Base-by-base conservation (phyloP, 441 rosid genomes). In the Euphorbia corollata region DNA sequence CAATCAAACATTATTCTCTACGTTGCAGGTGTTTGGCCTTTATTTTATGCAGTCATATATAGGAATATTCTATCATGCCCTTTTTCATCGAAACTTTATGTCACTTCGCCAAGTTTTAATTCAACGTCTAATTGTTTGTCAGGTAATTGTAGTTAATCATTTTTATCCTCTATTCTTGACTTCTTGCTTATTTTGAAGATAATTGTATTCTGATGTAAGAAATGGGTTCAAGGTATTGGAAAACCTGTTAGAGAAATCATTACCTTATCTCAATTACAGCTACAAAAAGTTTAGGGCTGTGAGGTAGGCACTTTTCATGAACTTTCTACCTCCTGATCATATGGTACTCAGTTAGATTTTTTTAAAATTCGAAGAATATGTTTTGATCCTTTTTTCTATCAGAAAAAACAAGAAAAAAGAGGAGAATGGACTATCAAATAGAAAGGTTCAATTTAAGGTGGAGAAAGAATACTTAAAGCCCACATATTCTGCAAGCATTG, bases 31-130 rank as follows among this genome's bases (percentile, higher is more conserved):
- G 47, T 93, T 93, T 59, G 97, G 99, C 71, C 87, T 93, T 59
- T 93, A 90, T 69, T 93, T 93, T 79, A 93, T 93, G 97, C 99
- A 90, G 79, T 77, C 97, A 11, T 93, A 89, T 74, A 91, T 93
- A 27, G 95, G 99, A 59, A 78, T 91, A 78, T 93, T 93, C 83
- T 93, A 93, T 74, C 99, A 93, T 22, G 97, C 86, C 60, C 90
- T 89, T 64, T 69, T 91, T 54, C 96, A 91, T 71, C 92, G 95
- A 61, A 87, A 89, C 83, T 83, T 93, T 65, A 75, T 11, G 83
- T 83, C 96, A 57, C 99, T 93, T 77, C 91, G 95, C 66, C 87
- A 89, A 83, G 81, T 89, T 71, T 73, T 91, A 79, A 77, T 89
- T 71, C 95, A 91, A 79, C 85, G 97, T 32, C 81, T 93, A 68